A percentile compares a stretch with the other conserved stretches of the same genome.
These are phyloP conservation scores for Bipolaris victoriae DNA, from an alignment of 2,329 filamentous ascomycete genomes.

Conservation along the genomic window DNA sequence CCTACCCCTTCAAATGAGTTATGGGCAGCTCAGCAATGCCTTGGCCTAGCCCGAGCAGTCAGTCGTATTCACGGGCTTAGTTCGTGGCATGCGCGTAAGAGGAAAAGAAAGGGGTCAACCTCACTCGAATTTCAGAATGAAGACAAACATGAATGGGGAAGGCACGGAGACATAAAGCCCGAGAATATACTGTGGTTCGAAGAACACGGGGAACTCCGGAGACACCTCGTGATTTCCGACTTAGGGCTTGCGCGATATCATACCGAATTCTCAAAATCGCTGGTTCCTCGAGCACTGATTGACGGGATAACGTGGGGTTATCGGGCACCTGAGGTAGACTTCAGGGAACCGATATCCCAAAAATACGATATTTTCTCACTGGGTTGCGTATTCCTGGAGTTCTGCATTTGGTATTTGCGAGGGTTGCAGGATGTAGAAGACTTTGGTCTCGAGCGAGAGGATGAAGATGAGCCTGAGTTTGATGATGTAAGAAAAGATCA, in stretches of 20 bases:
- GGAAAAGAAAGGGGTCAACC: not conserved
- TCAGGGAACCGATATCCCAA: not conserved
- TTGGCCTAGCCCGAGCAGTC: not conserved
- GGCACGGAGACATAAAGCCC: not conserved
- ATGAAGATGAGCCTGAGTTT: not conserved
- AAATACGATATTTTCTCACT: not conserved
- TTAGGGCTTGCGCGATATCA: not conserved
- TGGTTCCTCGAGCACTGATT: not conserved
- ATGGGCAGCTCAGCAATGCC: not conserved
- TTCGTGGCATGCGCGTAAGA: not conserved
- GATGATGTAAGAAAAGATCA: not conserved
- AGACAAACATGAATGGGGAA: not conserved
- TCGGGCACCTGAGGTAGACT: not conserved
- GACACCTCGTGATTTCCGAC: not conserved
- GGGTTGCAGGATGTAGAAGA: not conserved
- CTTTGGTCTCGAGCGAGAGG: not conserved
- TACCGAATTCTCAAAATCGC: not conserved
- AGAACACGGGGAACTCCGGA: not conserved
- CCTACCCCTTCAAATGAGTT: not conserved
- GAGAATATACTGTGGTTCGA: not conserved
- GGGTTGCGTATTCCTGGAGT: not conserved
- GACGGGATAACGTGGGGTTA: not conserved
- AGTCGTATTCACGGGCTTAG: not conserved
- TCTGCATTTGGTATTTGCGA: not conserved
- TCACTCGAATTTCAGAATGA: not conserved